phyloP scores from a whole-genome alignment of 2,329 filamentous ascomycete species.

The Epichloe festucae region DNA sequence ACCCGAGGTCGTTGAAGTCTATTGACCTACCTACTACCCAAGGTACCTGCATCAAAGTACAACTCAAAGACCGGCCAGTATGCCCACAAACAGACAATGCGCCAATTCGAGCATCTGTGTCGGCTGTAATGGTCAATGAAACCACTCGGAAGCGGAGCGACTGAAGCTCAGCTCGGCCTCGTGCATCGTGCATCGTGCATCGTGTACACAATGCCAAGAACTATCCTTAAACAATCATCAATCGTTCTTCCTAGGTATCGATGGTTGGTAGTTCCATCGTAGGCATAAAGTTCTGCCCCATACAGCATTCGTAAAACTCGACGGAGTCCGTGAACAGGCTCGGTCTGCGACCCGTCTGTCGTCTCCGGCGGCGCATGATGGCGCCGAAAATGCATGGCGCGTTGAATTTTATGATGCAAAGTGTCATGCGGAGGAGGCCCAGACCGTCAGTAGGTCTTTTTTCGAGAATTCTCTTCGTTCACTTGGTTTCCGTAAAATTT shows the following conservation, averaged over 20 bases:
- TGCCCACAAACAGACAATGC: not conserved
- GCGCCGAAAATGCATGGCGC: constrained; percentile 1
- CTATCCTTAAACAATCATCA: not conserved
- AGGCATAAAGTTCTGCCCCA: not conserved
- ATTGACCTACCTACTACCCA: too few species aligned
- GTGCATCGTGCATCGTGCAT: not conserved
- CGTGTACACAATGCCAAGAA: not conserved
- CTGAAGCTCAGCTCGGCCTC: not conserved
- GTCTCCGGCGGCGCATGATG: not conserved
- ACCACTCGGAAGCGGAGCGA: not conserved
- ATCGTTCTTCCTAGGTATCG: not conserved
- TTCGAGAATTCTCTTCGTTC: too few species aligned
- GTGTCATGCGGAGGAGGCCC: constrained; percentile 1
- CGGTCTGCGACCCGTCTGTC: not conserved
- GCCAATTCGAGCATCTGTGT: not conserved
- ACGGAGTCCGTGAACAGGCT: not conserved
- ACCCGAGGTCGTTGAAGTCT: not conserved
- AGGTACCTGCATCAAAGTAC: too few species aligned
- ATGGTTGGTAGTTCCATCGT: not conserved
- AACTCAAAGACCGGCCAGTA: not conserved
- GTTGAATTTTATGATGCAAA: not conserved
- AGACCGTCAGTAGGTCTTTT: constrained; percentile 35
- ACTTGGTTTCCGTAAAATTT: too few species aligned
- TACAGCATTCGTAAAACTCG: not conserved
- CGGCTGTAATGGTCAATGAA: not conserved